Conservation (phyloP, 768 basidiomycete species). For the Boletus fagicola region DNA sequence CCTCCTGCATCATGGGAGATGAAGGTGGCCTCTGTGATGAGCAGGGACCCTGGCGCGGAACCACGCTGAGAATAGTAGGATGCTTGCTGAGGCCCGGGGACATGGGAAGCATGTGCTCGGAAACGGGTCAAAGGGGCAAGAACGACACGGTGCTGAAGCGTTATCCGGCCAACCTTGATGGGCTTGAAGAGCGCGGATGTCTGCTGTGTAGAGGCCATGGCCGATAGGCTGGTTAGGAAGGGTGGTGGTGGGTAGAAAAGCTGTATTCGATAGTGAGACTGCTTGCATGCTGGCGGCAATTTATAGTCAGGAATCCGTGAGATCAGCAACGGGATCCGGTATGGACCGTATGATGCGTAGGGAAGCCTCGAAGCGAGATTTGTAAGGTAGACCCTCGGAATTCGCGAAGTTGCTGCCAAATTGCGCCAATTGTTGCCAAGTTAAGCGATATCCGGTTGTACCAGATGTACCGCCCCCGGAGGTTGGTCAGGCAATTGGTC, state of each 20-base stretch:
- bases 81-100: conserved; percentile 37
- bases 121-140: conserved; percentile 53
- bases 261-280: neutral
- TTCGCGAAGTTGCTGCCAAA: too few species aligned
- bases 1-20: conserved; percentile 54
- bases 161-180: conserved; percentile 41
- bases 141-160: conserved; percentile 50
- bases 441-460: neutral
- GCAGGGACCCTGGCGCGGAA: conserved; percentile 47
- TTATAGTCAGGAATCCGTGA: neutral
- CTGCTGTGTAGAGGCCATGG: conserved; percentile 2
- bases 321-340: neutral
- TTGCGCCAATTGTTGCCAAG: too few species aligned
- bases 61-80: conserved; percentile 53
- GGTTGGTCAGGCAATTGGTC: neutral
- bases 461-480: too few species aligned
- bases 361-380: neutral
- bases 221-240: neutral
- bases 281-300: neutral
- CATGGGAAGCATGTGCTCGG: conserved; percentile 37
- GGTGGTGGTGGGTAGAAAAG: neutral
- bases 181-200: conserved; percentile 43
- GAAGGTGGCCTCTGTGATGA: conserved; percentile 57
- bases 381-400: neutral
- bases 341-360: neutral